These are phyloP conservation scores for Fusarium aywerte DNA, from an alignment of 2,329 filamentous ascomycete genomes.

Conservation along the genomic window DNA sequence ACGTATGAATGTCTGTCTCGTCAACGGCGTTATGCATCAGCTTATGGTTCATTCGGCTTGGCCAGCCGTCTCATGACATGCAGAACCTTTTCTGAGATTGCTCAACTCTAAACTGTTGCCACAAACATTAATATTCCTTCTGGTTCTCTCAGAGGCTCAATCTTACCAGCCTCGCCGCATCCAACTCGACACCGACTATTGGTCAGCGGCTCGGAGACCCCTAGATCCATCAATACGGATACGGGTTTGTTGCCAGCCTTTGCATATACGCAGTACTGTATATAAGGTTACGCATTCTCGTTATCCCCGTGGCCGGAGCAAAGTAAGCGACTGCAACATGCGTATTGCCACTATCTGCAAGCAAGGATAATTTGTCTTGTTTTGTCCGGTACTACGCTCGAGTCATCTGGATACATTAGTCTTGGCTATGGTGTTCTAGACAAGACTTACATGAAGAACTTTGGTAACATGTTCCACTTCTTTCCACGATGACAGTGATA, in stretches of 20 bases:
- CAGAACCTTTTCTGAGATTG: background rate
- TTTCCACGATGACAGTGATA: background rate
- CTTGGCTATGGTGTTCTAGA: background rate
- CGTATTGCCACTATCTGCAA: slow-evolving; percentile 29
- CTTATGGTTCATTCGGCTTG: slow-evolving; percentile 30
- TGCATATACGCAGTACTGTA: background rate
- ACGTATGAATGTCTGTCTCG: slow-evolving; percentile 3
- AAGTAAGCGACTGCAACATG: slow-evolving; percentile 25
- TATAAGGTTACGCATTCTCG: slow-evolving; percentile 1
- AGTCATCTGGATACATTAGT: slow-evolving; percentile 22
- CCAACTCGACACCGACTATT: slow-evolving; percentile 16
- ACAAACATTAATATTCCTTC: slow-evolving; percentile 17
- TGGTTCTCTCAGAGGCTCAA: slow-evolving; percentile 1
- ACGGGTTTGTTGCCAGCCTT: background rate
- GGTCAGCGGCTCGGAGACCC: slow-evolving; percentile 3
- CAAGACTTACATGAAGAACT: background rate
- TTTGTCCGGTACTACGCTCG: background rate
- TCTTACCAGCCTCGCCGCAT: slow-evolving; percentile 21
- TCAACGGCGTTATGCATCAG: background rate
- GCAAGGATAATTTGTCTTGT: slow-evolving; percentile 16
- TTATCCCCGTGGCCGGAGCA: slow-evolving; percentile 3
- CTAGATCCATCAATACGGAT: slow-evolving; percentile 19
- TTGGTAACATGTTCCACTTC: background rate
- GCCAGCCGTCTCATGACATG: slow-evolving; percentile 27
- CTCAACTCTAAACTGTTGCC: slow-evolving; percentile 16